These are phyloP conservation scores for Athelia psychrophila DNA, from an alignment of 1,284 basidiomycete genomes.

Conservation along the genomic window DNA sequence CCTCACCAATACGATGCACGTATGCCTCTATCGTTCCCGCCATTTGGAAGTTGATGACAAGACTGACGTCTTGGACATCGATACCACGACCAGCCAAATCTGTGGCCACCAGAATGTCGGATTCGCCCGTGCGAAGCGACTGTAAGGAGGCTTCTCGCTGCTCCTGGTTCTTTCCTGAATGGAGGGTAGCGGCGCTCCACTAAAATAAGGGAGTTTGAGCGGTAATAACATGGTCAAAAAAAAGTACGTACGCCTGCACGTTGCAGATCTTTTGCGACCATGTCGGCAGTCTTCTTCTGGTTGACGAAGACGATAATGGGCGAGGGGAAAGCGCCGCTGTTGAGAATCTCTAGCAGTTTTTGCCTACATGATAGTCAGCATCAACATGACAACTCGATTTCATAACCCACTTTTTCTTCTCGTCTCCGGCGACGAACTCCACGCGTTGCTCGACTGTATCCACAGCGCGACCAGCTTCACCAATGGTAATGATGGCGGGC, in stretches of 20 bases:
- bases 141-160: conserved; percentile 93
- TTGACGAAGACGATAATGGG: conserved; percentile 99
- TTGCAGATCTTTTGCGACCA: conserved; percentile 89
- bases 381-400: not conserved
- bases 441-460: conserved; percentile 97
- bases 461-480: conserved; percentile 95
- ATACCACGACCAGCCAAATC: conserved; percentile 98
- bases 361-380: conserved; percentile 44
- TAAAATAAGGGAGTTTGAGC: conserved; percentile 25
- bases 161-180: conserved; percentile 97
- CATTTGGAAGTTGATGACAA: conserved; percentile 99
- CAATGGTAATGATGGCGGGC: conserved; percentile 96
- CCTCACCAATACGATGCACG: conserved; percentile 90
- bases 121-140: conserved; percentile 79
- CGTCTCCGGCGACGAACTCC: conserved; percentile 90
- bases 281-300: conserved; percentile 98
- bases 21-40: conserved; percentile 94
- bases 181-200: conserved; percentile 88
- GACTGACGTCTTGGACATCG: conserved; percentile 93
- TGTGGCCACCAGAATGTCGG: conserved; percentile 90
- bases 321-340: conserved; percentile 75
- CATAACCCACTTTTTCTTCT: conserved; percentile 80
- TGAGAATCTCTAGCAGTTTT: conserved; percentile 87
- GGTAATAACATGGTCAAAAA: conserved; percentile 9
- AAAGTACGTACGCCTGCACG: conserved; percentile 67